These are phyloP conservation scores for Quercus agrifolia DNA, from an alignment of 306 rosid species.

Conservation along the genomic window DNA sequence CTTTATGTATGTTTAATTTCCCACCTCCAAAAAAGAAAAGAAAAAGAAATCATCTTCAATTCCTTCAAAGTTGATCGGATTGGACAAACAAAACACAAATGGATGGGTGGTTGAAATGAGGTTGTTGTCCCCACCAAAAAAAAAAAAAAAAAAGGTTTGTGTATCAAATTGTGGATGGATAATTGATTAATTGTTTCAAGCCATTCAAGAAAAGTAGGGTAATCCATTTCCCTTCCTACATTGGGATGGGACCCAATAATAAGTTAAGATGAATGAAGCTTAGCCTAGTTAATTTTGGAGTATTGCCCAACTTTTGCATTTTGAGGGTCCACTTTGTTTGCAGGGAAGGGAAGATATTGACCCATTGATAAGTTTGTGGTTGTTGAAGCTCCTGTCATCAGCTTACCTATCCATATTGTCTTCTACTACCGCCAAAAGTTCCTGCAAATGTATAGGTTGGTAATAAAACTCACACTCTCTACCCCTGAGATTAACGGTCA, in stretches of 20 bases:
- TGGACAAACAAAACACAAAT: not conserved
- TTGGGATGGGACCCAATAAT: not conserved
- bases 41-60: too few species aligned
- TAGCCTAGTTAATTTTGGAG: not conserved
- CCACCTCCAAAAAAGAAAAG: too few species aligned
- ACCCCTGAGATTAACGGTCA: not conserved
- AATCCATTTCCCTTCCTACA: not conserved
- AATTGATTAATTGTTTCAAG: constrained; percentile 6
- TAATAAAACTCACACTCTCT: not conserved
- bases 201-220: constrained; percentile 10
- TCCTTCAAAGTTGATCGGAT: too few species aligned
- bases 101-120: constrained; percentile 1
- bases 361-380: constrained; percentile 24
- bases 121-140: not conserved
- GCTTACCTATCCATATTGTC: constrained; percentile 27
- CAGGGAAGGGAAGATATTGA: constrained; percentile 15
- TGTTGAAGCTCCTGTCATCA: constrained; percentile 19
- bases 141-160: not conserved
- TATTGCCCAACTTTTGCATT: not conserved
- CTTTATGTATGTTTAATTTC: too few species aligned
- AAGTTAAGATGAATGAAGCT: not conserved
- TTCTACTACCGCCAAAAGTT: constrained; percentile 9
- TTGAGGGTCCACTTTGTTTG: constrained; percentile 14
- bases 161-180: not conserved
- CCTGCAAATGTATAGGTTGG: not conserved